Evolutionary conservation across 257 asterid genomes (phyloP).

Genomic region (Fraxinus cuspidata): DNA sequence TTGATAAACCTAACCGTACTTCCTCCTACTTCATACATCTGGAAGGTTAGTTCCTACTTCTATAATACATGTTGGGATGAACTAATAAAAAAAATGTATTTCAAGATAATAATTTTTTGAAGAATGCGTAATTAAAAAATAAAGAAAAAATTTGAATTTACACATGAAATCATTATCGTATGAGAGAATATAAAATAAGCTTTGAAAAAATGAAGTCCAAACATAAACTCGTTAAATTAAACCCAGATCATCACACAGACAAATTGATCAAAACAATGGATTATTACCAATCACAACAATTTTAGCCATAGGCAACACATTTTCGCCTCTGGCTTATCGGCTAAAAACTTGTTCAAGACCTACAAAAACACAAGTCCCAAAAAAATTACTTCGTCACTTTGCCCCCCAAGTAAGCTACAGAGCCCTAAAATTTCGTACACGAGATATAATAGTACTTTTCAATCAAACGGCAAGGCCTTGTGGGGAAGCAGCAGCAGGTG

Average conservation of each 20-base stretch:
- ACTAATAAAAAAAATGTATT: too few species aligned
- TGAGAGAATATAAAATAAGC: too few species aligned
- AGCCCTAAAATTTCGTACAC: neutral
- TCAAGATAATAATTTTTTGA: too few species aligned
- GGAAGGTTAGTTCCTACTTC: too few species aligned
- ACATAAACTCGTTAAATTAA: too few species aligned
- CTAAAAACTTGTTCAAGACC: neutral
- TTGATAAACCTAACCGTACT: too few species aligned
- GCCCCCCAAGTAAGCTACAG: neutral
- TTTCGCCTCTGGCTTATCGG: neutral
- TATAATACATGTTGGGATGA: too few species aligned
- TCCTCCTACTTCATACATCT: too few species aligned
- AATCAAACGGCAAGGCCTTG: slow-evolving; percentile 36
- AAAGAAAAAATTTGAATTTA: too few species aligned
- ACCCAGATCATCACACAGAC: neutral
- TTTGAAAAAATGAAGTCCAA: too few species aligned
- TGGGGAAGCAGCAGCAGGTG: slow-evolving; percentile 29
- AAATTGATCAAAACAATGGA: neutral
- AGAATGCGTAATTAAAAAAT: too few species aligned
- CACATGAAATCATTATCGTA: too few species aligned
- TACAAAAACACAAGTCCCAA: neutral
- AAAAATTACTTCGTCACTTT: neutral
- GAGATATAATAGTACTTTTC: neutral
- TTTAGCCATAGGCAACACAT: neutral
- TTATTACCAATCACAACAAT: neutral